Conservation (phyloP, 2,329 filamentous ascomycete species). For the Elsinoe fawcettii region DNA sequence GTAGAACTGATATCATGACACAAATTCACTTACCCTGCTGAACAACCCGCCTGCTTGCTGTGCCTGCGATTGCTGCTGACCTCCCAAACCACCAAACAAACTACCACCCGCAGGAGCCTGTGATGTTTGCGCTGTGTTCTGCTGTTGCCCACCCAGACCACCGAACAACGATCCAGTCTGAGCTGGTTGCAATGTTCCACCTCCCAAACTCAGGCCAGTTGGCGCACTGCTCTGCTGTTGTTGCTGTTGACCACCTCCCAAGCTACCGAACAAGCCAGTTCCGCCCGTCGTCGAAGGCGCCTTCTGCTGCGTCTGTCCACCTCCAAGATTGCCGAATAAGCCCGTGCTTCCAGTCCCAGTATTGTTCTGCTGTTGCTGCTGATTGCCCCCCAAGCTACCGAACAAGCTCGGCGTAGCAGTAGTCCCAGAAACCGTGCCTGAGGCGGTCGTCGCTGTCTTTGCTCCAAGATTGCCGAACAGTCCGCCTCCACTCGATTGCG, state of each 20-base stretch:
- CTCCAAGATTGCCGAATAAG: neutral
- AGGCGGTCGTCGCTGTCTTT: neutral
- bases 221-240: conserved; percentile 10
- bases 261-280: neutral
- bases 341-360: neutral
- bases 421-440: neutral
- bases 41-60: conserved; percentile 8
- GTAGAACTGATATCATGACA: conserved; percentile 17
- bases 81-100: conserved; percentile 10
- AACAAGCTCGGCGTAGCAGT: conserved; percentile 7
- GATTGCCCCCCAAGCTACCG: neutral
- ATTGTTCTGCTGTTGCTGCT: neutral
- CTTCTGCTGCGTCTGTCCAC: neutral
- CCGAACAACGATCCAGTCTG: conserved; percentile 3
- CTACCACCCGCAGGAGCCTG: neutral
- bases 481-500: neutral
- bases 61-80: conserved; percentile 5
- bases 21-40: conserved; percentile 2
- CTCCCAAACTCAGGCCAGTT: neutral
- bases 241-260: conserved; percentile 4
- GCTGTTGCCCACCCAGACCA: conserved; percentile 3
- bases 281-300: neutral
- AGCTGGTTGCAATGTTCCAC: conserved; percentile 3
- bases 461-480: neutral
- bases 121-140: conserved; percentile 5